Conservation (phyloP, 2,329 filamentous ascomycete species). For the Aspergillus caelatus region DNA sequence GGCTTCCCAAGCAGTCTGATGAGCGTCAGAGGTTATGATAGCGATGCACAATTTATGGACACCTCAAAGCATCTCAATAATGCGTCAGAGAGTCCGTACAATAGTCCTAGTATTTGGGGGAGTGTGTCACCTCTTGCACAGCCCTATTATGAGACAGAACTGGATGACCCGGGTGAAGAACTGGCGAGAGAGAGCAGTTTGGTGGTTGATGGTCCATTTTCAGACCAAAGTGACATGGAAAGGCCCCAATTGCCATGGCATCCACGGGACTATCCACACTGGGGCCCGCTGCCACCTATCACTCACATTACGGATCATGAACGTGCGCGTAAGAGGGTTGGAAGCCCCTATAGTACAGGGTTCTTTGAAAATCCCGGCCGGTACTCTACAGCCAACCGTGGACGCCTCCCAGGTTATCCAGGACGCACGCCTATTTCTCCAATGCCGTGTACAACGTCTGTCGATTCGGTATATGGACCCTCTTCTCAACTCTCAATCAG, state of each 20-base stretch:
- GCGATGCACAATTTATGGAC: conserved; percentile 43
- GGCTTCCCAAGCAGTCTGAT: conserved; percentile 38
- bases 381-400: background rate
- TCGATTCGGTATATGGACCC: conserved; percentile 19
- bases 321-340: conserved; percentile 4
- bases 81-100: conserved; percentile 12
- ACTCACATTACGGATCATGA: conserved; percentile 11
- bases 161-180: conserved; percentile 6
- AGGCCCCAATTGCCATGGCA: conserved; percentile 9
- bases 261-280: conserved; percentile 14
- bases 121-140: conserved; percentile 13
- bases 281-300: conserved; percentile 9
- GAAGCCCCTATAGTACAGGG: conserved; percentile 10
- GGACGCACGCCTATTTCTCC: conserved; percentile 12
- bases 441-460: conserved; percentile 14
- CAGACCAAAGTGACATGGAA: conserved; percentile 4
- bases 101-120: conserved; percentile 12
- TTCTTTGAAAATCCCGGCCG: conserved; percentile 3
- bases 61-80: conserved; percentile 34
- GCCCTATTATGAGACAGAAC: conserved; percentile 8
- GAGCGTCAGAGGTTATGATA: conserved; percentile 45
- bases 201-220: conserved; percentile 1
- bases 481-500: conserved; percentile 23
- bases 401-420: conserved; percentile 6
- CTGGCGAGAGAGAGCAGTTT: conserved; percentile 5